Base-by-base conservation (phyloP, 1,139 yeast species). In the Geotrichum macrosporum region DNA sequence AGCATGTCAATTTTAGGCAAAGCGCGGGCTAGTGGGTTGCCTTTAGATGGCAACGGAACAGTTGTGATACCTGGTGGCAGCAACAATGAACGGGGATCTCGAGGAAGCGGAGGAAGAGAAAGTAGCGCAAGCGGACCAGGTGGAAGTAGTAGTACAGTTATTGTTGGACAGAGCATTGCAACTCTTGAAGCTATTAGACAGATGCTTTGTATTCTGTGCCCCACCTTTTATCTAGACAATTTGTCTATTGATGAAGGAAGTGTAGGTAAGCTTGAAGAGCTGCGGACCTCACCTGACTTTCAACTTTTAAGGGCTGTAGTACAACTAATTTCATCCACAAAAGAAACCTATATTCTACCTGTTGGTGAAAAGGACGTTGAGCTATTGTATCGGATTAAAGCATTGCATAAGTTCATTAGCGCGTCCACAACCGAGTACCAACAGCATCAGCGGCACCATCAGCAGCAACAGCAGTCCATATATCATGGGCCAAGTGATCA, bases 131-230 rank as follows among this genome's bases (percentile, higher is more conserved):
- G n/a, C n/a, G n/a, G n/a, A n/a, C n/a, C n/a, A n/a, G n/a, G n/a
- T n/a, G 26, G 38, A 12, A 19, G 26, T 21, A 24, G 39, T 42
- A 29, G 24, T 31, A 38, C 45, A 18, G 45, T 46, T 18, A 45
- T 48, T 19, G 41, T 44, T 22, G 58, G 55, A 13, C 61, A 58
- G 33, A 55, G 57, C 46, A 50, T 50, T 56, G 68, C 57, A 29
- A 60, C 55, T 36, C 50, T 65, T 29, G 69, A 66, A 50, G 64
- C 64, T 12, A 55, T 65, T 45, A 57, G 68, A 15, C 67, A 65
- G 51, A 46, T 64, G 2, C 48, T 63, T 15, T 41, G 55, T 5
- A 46, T 54, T 2, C 50, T 59, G 12, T 55, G 51, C 35, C 58
- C 61, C 3, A 50, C 53, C 15, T 40, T 54, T 33, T 50, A 52